Base-by-base conservation (phyloP, 2,329 filamentous ascomycete species). In the Penicillium occitanis region DNA sequence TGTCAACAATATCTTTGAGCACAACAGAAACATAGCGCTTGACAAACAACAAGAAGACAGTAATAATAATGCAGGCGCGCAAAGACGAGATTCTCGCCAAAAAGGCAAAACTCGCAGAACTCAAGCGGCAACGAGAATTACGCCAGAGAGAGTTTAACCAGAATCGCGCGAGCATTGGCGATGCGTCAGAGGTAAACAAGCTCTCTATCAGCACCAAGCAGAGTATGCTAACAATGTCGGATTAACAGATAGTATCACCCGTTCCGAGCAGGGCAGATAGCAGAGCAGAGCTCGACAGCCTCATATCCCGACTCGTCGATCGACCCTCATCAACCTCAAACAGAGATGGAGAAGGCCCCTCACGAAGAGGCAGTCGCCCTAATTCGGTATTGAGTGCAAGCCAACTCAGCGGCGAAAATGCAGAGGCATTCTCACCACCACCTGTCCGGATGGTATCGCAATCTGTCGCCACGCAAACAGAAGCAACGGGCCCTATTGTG, bases 21-120 rank as follows among this genome's bases (percentile, higher is more conserved):
- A 37, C 17, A 30, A 60, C 51, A 60, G 0, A 60, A 10, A 28
- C 53, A 61, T 44, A 48, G 7, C 44, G 44, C 44, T 46, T 60
- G 57, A 19, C 7, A 11, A n/a, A 33, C 5, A 14, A 14, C 3
- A 7, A 55, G 48, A 13, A 42, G 17, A 35, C 50, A 55, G 3
- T 13, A 61, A 58, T 33, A 37, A 72, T 72, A 33, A 76, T 78
- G 81, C 90, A 88, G 77, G 83, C 93, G 85, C 90, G 93, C 73
- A 91, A 92, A 83, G 93, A 97, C 84, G 95, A 99, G 84, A 97
- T 99, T 72, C 84, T 95, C 73, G 93, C 93, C 72, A 99, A 99
- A 83, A 94, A 92, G 84, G 94, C 93, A 69, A 97, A 95, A 84
- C 92, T 99, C 73, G 93, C 92, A 60, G 95, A 98, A 85, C 86